Evolutionary conservation across 2,329 filamentous ascomycete species (phyloP), one percentile per base, ranked within the genome.

Genomic region (Aspergillus ruber): DNA sequence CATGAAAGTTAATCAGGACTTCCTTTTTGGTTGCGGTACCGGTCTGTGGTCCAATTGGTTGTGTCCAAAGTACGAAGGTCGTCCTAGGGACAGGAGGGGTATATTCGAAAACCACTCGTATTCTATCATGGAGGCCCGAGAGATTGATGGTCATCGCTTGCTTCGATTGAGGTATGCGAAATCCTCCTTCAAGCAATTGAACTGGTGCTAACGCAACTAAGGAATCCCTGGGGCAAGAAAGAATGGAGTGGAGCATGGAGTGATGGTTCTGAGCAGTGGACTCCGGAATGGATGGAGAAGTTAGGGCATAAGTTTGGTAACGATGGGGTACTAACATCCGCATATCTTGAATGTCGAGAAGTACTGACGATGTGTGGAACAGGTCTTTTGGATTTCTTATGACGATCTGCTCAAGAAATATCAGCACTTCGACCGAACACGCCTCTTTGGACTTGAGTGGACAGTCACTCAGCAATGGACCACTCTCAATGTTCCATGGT

Each of bases 231-330:
- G 88, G 88, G 88, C 1, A 82, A 82, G 53, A 81, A 80, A 27
- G 88, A 90, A 66, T 93, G 88, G 87, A 85, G 80, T 25, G 88
- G 88, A 1, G 75, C 86, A 1, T 93, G 88, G 87, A 84, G 80
- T 33, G 88, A 93, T 60, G 88, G 88, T 0, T 88, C 85, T 6
- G 86, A 88, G 58, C 84, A 91, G 65, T 94, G 88, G 88, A 91
- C 86, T 1, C 75, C 86, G 0, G 83, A 90, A 55, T 88, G 85
- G 80, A 82, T 91, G 68, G 70, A 82, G 50, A 82, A 84, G 57
- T 75, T 93, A 1, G 75, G 78, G 41, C 86, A 90, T 62, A 81
- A 79, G 38, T 90, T 90, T 56, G 86, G 86, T 35, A 84, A 88
- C 55, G 86, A 90, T 56, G 86, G 86, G 20, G 80, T 72, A 61